Evolutionary conservation across 2,329 filamentous ascomycete species (phyloP).

Genomic region (Thermothelomyces thermophilus): DNA sequence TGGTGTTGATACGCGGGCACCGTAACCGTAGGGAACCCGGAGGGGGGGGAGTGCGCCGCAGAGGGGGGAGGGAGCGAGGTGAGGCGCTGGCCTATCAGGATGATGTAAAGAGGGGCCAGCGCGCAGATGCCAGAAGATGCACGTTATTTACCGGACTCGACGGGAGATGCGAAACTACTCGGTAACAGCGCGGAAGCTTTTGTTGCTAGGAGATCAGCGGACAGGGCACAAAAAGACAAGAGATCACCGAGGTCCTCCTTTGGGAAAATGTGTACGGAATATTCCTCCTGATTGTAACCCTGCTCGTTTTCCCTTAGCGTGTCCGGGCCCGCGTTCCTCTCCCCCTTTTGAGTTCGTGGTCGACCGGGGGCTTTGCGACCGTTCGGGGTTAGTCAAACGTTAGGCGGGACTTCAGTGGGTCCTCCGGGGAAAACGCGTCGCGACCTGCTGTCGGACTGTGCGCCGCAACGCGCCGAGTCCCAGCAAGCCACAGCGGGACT

Average conservation of each 20-base stretch:
- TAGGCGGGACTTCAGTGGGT: background rate
- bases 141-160: too few relatives aligned
- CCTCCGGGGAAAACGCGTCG: background rate
- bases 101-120: constrained; percentile 3
- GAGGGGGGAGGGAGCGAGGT: background rate
- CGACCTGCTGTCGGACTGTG: background rate
- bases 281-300: constrained; percentile 17
- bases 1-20: too few relatives aligned
- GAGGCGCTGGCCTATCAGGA: background rate
- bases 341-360: background rate
- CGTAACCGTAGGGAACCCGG: too few relatives aligned
- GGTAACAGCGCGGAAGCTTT: background rate
- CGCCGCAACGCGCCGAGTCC: background rate
- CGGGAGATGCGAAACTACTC: background rate
- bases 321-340: background rate
- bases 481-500: constrained; percentile 9
- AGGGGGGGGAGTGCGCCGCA: too few relatives aligned
- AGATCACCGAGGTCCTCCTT: constrained; percentile 4
- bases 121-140: constrained; percentile 9
- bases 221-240: background rate
- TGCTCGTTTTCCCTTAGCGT: constrained; percentile 1
- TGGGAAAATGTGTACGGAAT: constrained; percentile 11
- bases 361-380: background rate
- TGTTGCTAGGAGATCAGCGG: constrained; percentile 12
- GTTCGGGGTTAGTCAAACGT: background rate